A percentile compares a stretch with the other conserved stretches of the same genome.
phyloP scores from a whole-genome alignment of 2,329 filamentous ascomycete genomes.

The Fusarium sp. region DNA sequence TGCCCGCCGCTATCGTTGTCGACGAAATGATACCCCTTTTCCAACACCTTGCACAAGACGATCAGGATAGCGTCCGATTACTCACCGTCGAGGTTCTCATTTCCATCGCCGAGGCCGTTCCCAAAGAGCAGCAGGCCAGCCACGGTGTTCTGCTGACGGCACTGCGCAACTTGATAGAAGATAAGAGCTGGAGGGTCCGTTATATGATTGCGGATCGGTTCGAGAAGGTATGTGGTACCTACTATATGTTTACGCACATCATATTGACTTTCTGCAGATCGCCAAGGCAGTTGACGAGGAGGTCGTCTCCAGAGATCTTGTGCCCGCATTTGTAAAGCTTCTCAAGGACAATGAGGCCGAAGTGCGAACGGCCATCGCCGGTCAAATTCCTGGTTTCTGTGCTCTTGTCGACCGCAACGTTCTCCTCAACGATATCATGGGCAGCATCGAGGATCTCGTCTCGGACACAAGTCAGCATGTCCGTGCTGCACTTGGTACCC shows the following conservation, averaged over 20 bases:
- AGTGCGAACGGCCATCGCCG: constrained; percentile 95
- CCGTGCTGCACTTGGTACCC: constrained; percentile 92
- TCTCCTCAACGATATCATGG: constrained; percentile 96
- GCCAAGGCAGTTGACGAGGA: constrained; percentile 99
- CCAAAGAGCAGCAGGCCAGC: constrained; percentile 97
- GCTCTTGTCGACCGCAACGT: constrained; percentile 87
- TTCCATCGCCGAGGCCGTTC: constrained; percentile 95
- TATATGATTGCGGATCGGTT: constrained; percentile 99
- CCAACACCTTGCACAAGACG: constrained; percentile 95
- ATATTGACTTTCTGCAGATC: constrained; percentile 71
- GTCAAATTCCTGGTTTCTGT: constrained; percentile 98
- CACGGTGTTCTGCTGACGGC: constrained; percentile 94
- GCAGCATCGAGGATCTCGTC: constrained; percentile 94
- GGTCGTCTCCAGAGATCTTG: constrained; percentile 92
- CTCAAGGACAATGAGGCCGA: constrained; percentile 98
- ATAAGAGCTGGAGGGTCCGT: constrained; percentile 99
- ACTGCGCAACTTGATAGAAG: constrained; percentile 93
- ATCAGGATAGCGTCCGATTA: constrained; percentile 96
- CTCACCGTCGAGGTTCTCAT: constrained; percentile 97
- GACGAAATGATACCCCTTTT: constrained; percentile 99
- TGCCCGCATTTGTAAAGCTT: constrained; percentile 96
- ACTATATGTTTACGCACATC: constrained; percentile 53
- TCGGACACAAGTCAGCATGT: constrained; percentile 98
- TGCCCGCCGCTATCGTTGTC: constrained; percentile 91
- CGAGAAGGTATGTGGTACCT: constrained; percentile 77